A percentile compares a stretch with the other conserved stretches of the same genome.
Evolutionary conservation across 1,284 basidiomycete genomes (phyloP).

Genomic region (Vanrija humicola): DNA sequence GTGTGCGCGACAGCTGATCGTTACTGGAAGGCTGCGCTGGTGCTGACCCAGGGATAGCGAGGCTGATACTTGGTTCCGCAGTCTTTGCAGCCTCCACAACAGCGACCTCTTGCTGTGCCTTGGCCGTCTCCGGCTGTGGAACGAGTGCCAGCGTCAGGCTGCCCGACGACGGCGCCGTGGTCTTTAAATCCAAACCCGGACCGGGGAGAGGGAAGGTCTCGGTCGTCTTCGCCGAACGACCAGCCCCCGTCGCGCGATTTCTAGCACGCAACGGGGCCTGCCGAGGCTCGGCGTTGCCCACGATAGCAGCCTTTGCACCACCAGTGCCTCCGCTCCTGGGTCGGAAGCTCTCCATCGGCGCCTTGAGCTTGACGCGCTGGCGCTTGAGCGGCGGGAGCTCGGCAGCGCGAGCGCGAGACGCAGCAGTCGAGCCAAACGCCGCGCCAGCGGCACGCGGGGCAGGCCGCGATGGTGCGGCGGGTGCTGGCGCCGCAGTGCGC

Average conservation of each 20-base stretch:
- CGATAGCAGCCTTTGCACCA: constrained; percentile 1
- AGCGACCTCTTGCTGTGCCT: neutral
- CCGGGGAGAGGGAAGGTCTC: constrained; percentile 17
- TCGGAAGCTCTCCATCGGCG: constrained; percentile 39
- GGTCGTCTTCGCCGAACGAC: neutral
- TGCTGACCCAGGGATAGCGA: neutral
- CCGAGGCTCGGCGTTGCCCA: too few species aligned
- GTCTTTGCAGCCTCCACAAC: too few species aligned
- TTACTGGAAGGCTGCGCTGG: neutral
- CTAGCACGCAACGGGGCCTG: too few species aligned
- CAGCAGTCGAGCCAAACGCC: constrained; percentile 9
- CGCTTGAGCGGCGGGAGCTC: constrained; percentile 29
- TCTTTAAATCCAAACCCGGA: neutral
- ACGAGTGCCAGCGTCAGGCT: neutral
- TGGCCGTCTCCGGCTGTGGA: neutral
- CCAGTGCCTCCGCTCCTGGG: constrained; percentile 13
- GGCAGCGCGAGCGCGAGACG: constrained; percentile 14
- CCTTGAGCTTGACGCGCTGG: constrained; percentile 37
- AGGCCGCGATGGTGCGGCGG: neutral
- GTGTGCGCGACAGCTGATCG: constrained; percentile 1
- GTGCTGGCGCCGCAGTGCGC: neutral
- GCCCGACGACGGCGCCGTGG: neutral
- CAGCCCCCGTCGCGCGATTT: too few species aligned
- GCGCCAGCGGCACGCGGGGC: neutral
- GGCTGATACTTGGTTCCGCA: neutral